Conservation (phyloP, 768 basidiomycete species). For the Paxillus ammoniavirescens region DNA sequence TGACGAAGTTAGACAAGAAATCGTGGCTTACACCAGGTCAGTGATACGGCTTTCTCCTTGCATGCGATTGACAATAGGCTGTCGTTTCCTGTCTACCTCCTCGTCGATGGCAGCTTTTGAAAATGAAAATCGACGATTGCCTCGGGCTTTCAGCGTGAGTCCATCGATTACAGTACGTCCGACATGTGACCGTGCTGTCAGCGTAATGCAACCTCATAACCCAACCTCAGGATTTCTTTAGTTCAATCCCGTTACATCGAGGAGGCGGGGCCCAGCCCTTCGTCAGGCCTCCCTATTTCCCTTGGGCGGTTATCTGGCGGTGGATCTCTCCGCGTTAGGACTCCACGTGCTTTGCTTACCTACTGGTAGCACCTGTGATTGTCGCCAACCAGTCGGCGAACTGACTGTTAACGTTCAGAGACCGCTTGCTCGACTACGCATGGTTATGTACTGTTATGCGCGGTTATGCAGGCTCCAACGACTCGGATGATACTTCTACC, state of each 20-base stretch:
- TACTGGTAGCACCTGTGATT: no score
- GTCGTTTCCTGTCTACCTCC: constrained; percentile 51
- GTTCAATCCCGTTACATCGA: constrained; percentile 27
- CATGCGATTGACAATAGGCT: constrained; percentile 5
- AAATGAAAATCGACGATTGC: constrained; percentile 67
- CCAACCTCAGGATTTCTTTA: constrained; percentile 10
- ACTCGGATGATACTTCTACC: no score
- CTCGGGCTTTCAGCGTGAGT: constrained; percentile 59
- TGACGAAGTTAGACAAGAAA: constrained; percentile 65
- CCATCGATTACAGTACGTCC: constrained; percentile 53
- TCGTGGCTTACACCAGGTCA: constrained; percentile 72
- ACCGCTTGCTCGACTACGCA: no score
- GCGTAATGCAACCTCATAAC: constrained; percentile 43
- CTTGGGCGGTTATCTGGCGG: constrained; percentile 15
- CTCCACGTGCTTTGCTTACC: constrained; percentile 4
- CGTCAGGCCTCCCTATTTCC: constrained; percentile 22
- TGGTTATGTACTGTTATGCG: no score
- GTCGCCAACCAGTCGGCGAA: no score
- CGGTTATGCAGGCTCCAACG: no score
- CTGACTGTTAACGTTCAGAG: no score
- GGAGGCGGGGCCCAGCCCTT: neutral
- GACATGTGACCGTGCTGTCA: constrained; percentile 65
- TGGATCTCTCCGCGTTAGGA: constrained; percentile 8
- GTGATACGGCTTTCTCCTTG: constrained; percentile 11
- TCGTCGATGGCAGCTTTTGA: constrained; percentile 57